Conservation (phyloP, 345 rosid genomes). For the Lenwebbia sp. region DNA sequence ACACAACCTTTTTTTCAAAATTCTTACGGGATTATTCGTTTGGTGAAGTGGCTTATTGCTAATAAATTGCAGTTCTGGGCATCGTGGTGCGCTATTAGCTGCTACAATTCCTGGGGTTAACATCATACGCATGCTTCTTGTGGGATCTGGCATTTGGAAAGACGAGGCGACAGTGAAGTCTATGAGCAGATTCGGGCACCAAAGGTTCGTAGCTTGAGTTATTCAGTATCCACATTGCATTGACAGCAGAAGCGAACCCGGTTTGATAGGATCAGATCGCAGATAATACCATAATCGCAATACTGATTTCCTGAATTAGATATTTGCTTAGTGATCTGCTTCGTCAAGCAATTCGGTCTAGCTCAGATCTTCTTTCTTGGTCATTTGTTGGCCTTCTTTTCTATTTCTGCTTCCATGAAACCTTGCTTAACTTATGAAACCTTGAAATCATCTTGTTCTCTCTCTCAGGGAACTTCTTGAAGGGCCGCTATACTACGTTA, state of each 20-base stretch:
- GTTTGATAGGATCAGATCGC: not conserved
- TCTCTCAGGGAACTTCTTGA: slow-evolving; percentile 82
- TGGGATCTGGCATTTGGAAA: slow-evolving; percentile 71
- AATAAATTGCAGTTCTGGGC: slow-evolving; percentile 52
- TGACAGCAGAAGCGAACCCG: not conserved
- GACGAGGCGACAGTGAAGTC: slow-evolving; percentile 87
- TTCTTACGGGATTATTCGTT: not conserved
- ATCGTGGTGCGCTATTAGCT: slow-evolving; percentile 67
- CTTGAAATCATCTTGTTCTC: not conserved
- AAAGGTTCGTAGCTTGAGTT: slow-evolving; percentile 34
- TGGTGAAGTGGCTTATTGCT: slow-evolving; percentile 3
- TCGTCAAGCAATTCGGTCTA: not conserved
- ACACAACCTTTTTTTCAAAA: not conserved
- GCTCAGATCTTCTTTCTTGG: not conserved
- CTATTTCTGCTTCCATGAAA: not conserved
- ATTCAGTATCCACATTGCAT: not conserved
- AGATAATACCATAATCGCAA: not conserved
- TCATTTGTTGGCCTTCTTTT: not conserved
- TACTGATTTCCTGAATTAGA: not conserved
- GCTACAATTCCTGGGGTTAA: slow-evolving; percentile 59
- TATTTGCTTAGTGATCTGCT: not conserved
- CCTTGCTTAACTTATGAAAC: not conserved
- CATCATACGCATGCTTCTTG: slow-evolving; percentile 58
- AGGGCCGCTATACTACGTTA: slow-evolving; percentile 80
- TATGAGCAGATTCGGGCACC: slow-evolving; percentile 90